Conservation (phyloP, 1,139 yeast species). For the Candida frijolesensis region DNA sequence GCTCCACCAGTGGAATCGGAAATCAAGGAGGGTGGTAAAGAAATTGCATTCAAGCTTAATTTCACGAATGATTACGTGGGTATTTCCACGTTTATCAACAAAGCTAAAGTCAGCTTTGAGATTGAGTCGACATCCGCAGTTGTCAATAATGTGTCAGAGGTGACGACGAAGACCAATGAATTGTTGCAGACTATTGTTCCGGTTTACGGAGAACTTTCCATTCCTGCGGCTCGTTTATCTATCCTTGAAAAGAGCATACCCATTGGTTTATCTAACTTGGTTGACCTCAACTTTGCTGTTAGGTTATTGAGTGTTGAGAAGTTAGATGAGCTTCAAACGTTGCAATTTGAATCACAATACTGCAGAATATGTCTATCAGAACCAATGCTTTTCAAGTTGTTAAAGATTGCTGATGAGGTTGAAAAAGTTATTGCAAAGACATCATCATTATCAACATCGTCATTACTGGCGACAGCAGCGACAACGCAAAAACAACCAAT, state of each 20-base stretch:
- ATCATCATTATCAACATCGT: not conserved
- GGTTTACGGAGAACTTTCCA: slow-evolving; percentile 37
- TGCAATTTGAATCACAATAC: slow-evolving; percentile 61
- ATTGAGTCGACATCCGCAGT: slow-evolving; percentile 28
- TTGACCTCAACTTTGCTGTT: slow-evolving; percentile 43
- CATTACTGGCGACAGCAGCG: not conserved
- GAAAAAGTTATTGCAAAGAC: slow-evolving; percentile 6
- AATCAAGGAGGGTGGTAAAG: not conserved
- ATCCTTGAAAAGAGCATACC: slow-evolving; percentile 39
- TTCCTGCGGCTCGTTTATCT: slow-evolving; percentile 46
- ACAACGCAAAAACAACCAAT: not conserved
- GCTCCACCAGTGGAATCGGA: not conserved
- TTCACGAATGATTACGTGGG: slow-evolving; percentile 40
- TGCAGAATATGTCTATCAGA: slow-evolving; percentile 62
- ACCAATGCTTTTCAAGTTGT: slow-evolving; percentile 42
- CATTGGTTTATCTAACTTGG: slow-evolving; percentile 46
- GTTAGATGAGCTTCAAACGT: slow-evolving; percentile 32
- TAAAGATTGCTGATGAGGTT: slow-evolving; percentile 25
- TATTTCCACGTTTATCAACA: slow-evolving; percentile 33
- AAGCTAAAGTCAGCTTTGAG: slow-evolving; percentile 37
- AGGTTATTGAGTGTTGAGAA: slow-evolving; percentile 35
- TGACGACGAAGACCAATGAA: not conserved
- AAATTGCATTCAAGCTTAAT: slow-evolving; percentile 28
- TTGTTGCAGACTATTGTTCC: slow-evolving; percentile 20
- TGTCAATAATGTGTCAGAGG: slow-evolving; percentile 23